phyloP scores from a whole-genome alignment of 2,329 filamentous ascomycete species.

The Colletotrichum acutatum region DNA sequence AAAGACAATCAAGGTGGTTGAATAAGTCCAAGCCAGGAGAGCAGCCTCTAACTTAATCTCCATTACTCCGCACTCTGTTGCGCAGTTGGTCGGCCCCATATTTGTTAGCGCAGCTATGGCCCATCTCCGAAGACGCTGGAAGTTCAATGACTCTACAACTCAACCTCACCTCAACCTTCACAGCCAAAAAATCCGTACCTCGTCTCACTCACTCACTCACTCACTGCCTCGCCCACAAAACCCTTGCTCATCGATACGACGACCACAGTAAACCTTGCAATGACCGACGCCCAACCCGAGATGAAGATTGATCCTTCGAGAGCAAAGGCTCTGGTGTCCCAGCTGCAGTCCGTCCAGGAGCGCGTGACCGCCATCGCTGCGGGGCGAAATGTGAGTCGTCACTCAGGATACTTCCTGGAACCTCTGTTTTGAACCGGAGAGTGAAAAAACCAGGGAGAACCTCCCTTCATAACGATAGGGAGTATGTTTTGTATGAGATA shows the following conservation, averaged over 20 bases:
- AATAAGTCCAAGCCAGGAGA: not conserved
- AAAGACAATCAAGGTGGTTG: not conserved
- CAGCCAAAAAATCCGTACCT: not conserved
- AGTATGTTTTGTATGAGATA: not conserved
- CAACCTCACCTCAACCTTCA: not conserved
- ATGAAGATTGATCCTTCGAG: conserved; percentile 73
- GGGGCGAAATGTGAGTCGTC: conserved; percentile 62
- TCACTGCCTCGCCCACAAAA: not conserved
- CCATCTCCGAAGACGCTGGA: conserved; percentile 16
- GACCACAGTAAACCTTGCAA: conserved; percentile 8
- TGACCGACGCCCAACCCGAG: conserved; percentile 43
- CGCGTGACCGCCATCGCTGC: conserved; percentile 65
- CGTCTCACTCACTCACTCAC: not conserved
- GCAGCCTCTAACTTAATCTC: not conserved
- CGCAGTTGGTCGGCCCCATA: not conserved
- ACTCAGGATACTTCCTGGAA: not conserved
- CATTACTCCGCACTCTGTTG: not conserved
- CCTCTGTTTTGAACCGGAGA: not conserved
- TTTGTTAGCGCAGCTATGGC: conserved; percentile 7
- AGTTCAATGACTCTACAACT: conserved; percentile 26
- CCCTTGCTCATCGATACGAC: not conserved
- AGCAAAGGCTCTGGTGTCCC: conserved; percentile 70
- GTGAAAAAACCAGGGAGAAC: not conserved
- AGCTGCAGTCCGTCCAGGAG: conserved; percentile 69
- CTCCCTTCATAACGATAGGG: not conserved